Conservation (phyloP, 257 asterid genomes). For the Paraleonurus japonicus region DNA sequence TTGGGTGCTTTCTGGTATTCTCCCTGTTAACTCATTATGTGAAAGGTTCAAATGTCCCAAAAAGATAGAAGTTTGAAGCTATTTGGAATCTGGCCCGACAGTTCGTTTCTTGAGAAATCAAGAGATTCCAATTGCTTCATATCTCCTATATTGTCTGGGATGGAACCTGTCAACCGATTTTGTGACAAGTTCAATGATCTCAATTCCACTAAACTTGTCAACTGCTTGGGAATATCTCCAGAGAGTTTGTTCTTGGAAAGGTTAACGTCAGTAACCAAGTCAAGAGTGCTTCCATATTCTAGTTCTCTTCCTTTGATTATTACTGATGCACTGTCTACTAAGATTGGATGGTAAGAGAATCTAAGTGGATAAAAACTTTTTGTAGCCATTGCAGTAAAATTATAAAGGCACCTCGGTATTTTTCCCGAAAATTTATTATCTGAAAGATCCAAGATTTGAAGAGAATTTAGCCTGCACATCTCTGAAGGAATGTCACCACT, state of each 20-base stretch:
- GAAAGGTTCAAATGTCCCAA: conserved; percentile 1
- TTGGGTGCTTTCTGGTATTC: conserved; percentile 17
- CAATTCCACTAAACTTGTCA: background rate
- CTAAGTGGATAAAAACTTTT: background rate
- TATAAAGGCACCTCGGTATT: conserved; percentile 26
- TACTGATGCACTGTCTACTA: background rate
- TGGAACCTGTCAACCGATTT: background rate
- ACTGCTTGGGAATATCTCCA: background rate
- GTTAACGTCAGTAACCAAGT: background rate
- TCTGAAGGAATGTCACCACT: conserved; percentile 26
- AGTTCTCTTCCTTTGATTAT: background rate
- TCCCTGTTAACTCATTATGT: background rate
- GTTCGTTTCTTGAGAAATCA: conserved; percentile 1
- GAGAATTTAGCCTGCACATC: conserved; percentile 22
- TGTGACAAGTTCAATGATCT: background rate
- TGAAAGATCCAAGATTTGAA: conserved; percentile 35
- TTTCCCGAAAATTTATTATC: conserved; percentile 22
- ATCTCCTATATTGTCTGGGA: background rate
- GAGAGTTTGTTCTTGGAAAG: conserved; percentile 4
- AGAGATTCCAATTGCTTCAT: conserved; percentile 14
- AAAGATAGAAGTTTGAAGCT: background rate
- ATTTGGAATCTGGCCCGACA: background rate
- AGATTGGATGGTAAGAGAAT: too few relatives aligned
- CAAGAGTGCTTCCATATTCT: background rate
- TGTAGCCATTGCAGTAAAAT: conserved; percentile 29